Evolutionary conservation across 208 protist genomes (phyloP).

Genomic region (Herpetomonas tarakana): DNA sequence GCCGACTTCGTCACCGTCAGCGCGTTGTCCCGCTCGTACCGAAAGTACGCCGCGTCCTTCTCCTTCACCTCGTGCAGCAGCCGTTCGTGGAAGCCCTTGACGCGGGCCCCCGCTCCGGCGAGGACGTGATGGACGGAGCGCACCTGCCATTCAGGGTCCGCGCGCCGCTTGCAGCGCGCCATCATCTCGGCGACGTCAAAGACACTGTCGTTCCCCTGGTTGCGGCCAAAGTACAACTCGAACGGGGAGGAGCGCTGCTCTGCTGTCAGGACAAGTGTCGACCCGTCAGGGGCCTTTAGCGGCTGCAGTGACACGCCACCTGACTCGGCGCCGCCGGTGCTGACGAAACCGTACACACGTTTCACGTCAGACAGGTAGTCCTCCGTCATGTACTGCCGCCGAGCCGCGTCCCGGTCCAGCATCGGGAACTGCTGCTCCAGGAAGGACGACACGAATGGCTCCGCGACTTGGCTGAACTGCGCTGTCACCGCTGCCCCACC

Average conservation of each 20-base stretch:
- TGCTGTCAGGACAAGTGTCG: conserved; percentile 21
- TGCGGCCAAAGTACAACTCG: conserved; percentile 54
- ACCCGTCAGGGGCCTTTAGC: conserved; percentile 45
- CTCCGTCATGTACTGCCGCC: conserved; percentile 3
- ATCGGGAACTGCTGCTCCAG: conserved; percentile 10
- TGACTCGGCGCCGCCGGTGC: conserved; percentile 6
- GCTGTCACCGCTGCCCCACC: conserved; percentile 57
- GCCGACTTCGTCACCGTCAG: conserved; percentile 21
- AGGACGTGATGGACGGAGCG: conserved; percentile 68
- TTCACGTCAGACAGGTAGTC: conserved; percentile 38
- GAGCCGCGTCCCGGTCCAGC: conserved; percentile 6
- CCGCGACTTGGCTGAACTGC: conserved; percentile 24
- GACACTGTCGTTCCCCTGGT: neutral
- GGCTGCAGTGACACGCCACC: conserved; percentile 1
- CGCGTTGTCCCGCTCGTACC: conserved; percentile 56
- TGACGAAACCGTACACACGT: conserved; percentile 25
- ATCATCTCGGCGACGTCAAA: conserved; percentile 42
- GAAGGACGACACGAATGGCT: neutral
- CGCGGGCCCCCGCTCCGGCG: conserved; percentile 44
- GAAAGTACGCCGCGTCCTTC: conserved; percentile 73
- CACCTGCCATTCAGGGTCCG: conserved; percentile 80
- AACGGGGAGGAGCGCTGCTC: conserved; percentile 36
- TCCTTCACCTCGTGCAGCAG: conserved; percentile 56
- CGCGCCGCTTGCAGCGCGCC: conserved; percentile 31
- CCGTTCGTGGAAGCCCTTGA: conserved; percentile 48